A percentile compares a stretch with the other conserved stretches of the same genome.
Evolutionary conservation across 1,139 yeast species (phyloP).

Genomic region (Kodamaea suecica): DNA sequence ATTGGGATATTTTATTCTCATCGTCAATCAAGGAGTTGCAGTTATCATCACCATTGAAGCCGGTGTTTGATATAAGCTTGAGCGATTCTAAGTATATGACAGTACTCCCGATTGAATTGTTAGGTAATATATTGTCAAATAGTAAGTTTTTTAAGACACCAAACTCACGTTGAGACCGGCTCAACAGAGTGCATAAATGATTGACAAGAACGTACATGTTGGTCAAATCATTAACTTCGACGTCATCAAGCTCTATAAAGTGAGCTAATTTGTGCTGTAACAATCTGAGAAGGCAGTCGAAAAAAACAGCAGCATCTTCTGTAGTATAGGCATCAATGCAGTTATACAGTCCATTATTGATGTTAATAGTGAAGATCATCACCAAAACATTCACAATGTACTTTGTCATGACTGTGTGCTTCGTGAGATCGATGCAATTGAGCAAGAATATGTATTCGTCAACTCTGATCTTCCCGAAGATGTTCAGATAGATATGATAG

Average conservation of each 20-base stretch:
- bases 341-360: conserved; percentile 4
- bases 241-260: conserved; percentile 2
- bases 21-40: conserved; percentile 10
- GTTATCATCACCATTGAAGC: conserved; percentile 9
- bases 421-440: conserved; percentile 7
- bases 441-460: conserved; percentile 7
- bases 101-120: conserved; percentile 1
- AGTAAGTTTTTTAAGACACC: conserved; percentile 3
- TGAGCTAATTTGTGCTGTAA: conserved; percentile 9
- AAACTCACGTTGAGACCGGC: conserved; percentile 6
- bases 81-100: conserved; percentile 16
- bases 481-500: conserved; percentile 21
- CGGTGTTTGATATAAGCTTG: conserved; percentile 9
- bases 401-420: conserved; percentile 14
- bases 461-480: conserved; percentile 5
- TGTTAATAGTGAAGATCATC: conserved; percentile 15
- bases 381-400: conserved; percentile 19
- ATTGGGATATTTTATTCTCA: conserved; percentile 10
- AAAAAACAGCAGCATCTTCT: conserved; percentile 7
- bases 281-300: conserved; percentile 10
- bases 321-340: conserved; percentile 8
- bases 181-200: conserved; percentile 9
- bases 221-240: conserved; percentile 13
- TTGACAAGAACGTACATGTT: conserved; percentile 12
- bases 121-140: conserved; percentile 6